Conservation (phyloP, 441 rosid genomes). For the Euphorbia corollata region DNA sequence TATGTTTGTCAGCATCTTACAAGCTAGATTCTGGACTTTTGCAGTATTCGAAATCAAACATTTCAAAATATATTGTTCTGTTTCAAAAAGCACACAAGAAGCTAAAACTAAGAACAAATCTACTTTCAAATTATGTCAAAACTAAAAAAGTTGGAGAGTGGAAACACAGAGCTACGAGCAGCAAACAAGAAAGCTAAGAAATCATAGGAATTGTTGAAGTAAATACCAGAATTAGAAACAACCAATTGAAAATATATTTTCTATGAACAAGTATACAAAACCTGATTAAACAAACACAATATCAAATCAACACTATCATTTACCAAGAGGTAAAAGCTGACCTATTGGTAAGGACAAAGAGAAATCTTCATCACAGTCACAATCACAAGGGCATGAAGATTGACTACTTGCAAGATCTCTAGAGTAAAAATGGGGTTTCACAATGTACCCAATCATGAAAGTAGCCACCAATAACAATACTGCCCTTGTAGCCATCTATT, state of each 20-base stretch:
- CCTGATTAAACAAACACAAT: not conserved
- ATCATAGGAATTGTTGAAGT: not conserved
- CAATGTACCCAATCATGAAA: constrained; percentile 27
- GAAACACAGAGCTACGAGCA: not conserved
- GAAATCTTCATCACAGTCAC: constrained; percentile 39
- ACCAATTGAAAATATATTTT: not conserved
- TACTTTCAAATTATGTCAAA: not conserved
- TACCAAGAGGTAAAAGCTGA: constrained; percentile 12
- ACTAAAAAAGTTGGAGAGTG: not conserved
- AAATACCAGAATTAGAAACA: not conserved
- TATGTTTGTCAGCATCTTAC: not conserved
- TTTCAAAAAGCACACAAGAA: not conserved
- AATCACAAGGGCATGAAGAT: constrained; percentile 39
- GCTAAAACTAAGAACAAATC: not conserved
- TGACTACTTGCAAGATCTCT: constrained; percentile 22
- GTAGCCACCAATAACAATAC: constrained; percentile 29
- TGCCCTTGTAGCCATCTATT: constrained; percentile 25
- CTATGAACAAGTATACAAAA: not conserved
- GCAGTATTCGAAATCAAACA: not conserved
- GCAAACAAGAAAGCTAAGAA: not conserved
- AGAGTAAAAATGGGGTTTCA: constrained; percentile 26
- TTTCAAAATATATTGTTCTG: not conserved
- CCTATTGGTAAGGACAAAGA: constrained; percentile 30
- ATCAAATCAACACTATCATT: constrained; percentile 1
- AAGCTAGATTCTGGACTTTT: not conserved